These are phyloP conservation scores for Salix exigua DNA, from an alignment of 345 rosid genomes.

Conservation along the genomic window DNA sequence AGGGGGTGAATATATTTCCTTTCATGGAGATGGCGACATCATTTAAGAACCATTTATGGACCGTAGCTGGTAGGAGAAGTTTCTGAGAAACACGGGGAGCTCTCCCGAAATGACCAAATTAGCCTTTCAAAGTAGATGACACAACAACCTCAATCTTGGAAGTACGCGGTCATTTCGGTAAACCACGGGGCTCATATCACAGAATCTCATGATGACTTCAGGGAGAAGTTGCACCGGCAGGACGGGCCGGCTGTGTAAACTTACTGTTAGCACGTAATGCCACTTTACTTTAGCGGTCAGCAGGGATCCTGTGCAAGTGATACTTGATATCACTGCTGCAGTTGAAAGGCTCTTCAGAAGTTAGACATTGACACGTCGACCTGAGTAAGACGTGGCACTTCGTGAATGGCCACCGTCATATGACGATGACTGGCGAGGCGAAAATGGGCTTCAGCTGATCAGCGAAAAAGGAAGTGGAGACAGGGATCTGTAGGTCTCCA, in stretches of 20 bases:
- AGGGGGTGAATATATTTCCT: no score
- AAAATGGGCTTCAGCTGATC: not conserved
- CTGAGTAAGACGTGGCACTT: not conserved
- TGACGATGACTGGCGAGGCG: fast-evolving
- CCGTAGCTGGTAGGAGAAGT: not conserved
- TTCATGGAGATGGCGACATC: no score
- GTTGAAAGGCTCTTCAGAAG: not conserved
- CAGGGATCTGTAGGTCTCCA: not conserved
- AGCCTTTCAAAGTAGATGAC: not conserved
- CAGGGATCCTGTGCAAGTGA: not conserved
- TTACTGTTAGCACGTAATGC: no score
- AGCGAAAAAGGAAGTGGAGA: not conserved
- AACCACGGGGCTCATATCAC: no score
- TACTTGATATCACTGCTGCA: not conserved
- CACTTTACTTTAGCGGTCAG: not conserved
- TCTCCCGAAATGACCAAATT: not conserved
- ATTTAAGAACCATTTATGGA: no score
- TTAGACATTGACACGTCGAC: not conserved
- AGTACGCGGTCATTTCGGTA: not conserved
- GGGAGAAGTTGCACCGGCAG: no score
- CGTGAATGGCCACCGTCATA: not conserved
- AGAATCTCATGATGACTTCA: no score
- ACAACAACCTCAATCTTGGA: not conserved
- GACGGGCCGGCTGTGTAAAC: no score
- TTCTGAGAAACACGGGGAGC: not conserved